Base-by-base conservation (phyloP, 1,284 basidiomycete genomes). In the Irpex sp. region DNA sequence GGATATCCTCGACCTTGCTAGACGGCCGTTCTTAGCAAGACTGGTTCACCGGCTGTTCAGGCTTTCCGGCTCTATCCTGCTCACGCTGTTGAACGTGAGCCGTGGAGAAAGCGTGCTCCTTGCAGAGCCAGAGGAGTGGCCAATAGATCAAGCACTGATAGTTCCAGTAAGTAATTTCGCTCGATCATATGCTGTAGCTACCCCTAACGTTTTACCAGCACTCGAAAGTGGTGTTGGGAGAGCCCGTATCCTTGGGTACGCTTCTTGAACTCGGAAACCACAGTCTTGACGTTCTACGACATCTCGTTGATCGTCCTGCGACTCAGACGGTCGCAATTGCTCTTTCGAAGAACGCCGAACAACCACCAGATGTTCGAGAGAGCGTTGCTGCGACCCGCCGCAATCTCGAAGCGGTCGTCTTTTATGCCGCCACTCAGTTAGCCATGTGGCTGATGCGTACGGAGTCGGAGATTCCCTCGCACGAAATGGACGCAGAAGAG, bases 341-440 rank as follows among this genome's bases (percentile, higher is more conserved):
- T n/a, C 13, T 7, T 34, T 73, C 77, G 17, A 77, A 78, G 7
- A 60, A 69, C 9, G 71, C 75, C 15, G 78, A 81, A 4, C 77
- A 77, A 19, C 77, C 83, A 2, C 77, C 88, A 59, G 84, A 86
- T 57, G 87, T 89, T 37, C 80, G 79, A 47, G 79, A 84, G 55
- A 86, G 84, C 2, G 79, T 85, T 5, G 69, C 73, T 8, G 85
- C 83, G 0, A 79, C 84, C 0, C 82, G 85, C 26, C 81, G 85
- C 49, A 85, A 85, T 47, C 80, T 93, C 9, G 93, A 95, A 71
- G 82, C 80, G 1, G 79, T 88, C n/a, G 76, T 91, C 0, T 75
- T 92, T n/a, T 93, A 93, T 70, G 82, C 86, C 1, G 82, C 86
- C 34, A 91, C 91, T 1, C 93, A 95, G 71, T 82, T 95, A 36